A percentile compares a stretch with the other conserved stretches of the same genome.
phyloP scores from a whole-genome alignment of 2,329 filamentous ascomycete genomes.

The Aspergillus brasiliensis region DNA sequence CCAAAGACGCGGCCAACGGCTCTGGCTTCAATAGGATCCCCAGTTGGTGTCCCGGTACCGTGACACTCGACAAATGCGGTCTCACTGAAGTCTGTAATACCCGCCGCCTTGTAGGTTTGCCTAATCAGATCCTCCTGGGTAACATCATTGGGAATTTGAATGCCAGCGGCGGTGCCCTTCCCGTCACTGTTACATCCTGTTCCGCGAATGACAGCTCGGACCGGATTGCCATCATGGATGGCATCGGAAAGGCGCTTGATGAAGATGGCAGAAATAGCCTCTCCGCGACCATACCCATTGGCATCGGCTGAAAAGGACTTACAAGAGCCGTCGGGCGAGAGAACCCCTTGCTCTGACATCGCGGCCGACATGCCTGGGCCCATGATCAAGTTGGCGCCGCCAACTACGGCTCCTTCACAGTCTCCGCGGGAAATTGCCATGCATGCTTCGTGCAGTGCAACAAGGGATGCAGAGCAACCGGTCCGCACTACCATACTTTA shows the following conservation, averaged over 20 bases:
- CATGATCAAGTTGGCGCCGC: slow-evolving; percentile 37
- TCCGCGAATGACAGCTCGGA: slow-evolving; percentile 28
- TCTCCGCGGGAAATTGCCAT: slow-evolving; percentile 21
- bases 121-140: slow-evolving; percentile 20
- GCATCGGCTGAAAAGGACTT: slow-evolving; percentile 30
- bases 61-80: no score
- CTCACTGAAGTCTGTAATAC: no score
- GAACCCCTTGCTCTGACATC: slow-evolving; percentile 34
- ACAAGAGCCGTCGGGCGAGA: slow-evolving; percentile 34
- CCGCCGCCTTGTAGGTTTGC: no score
- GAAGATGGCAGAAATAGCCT: slow-evolving; percentile 3
- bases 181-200: slow-evolving; percentile 17
- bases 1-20: slow-evolving; percentile 1
- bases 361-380: slow-evolving; percentile 30
- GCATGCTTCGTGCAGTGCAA: slow-evolving; percentile 31
- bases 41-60: no score
- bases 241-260: slow-evolving; percentile 1
- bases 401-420: slow-evolving; percentile 31
- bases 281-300: slow-evolving; percentile 35
- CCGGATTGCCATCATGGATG: neutral
- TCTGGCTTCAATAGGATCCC: no score
- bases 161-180: slow-evolving; percentile 6
- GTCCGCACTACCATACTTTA: slow-evolving; percentile 34
- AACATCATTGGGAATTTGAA: slow-evolving; percentile 13
- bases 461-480: slow-evolving; percentile 39